Conservation (phyloP, 164 flowering plant genomes). For the Stephania cephalantha region DNA sequence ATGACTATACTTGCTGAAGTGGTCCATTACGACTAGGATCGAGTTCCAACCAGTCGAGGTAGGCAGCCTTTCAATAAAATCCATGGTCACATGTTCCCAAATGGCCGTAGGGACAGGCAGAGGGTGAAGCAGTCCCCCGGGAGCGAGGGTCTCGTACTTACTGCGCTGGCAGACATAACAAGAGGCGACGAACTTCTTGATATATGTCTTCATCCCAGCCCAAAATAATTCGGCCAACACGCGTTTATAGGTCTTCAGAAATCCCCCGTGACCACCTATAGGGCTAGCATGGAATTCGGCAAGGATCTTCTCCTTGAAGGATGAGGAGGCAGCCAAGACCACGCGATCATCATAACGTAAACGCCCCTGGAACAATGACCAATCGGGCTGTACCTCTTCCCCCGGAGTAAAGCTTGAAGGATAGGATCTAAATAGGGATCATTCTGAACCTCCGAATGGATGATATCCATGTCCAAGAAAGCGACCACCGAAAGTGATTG, state of each 20-base stretch:
- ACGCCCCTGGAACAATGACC: no score
- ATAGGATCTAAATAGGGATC: no score
- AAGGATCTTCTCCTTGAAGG: background rate
- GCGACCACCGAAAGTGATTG: no score
- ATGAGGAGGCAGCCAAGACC: background rate
- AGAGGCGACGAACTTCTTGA: background rate
- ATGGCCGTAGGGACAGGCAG: background rate
- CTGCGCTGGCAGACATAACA: background rate
- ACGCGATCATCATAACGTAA: background rate
- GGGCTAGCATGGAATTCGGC: background rate
- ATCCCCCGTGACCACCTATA: background rate
- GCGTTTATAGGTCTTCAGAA: background rate
- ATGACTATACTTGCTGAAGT: background rate
- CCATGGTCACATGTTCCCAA: constrained; percentile 7
- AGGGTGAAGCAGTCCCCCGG: background rate
- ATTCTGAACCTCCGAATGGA: background rate
- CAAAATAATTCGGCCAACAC: background rate
- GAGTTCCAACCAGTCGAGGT: background rate
- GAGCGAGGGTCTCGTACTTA: background rate
- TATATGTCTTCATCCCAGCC: background rate
- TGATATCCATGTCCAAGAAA: no score
- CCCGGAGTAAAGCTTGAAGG: no score
- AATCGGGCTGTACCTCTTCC: no score
- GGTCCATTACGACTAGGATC: constrained; percentile 1
- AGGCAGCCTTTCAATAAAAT: background rate